These are phyloP conservation scores for Aspergillus sp. DNA, from an alignment of 2,329 filamentous ascomycete species.

Conservation along the genomic window DNA sequence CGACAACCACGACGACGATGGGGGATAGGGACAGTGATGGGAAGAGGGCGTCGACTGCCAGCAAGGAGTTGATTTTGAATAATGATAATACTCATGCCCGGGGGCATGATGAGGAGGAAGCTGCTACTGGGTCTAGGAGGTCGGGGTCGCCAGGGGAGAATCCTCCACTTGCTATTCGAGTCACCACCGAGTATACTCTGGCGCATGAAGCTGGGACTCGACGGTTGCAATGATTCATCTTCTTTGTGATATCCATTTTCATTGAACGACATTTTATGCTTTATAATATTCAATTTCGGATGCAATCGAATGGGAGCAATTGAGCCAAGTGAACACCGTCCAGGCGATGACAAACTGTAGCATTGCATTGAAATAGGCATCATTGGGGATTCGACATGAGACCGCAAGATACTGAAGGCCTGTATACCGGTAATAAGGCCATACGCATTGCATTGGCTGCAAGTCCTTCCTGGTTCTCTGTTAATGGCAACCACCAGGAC, in stretches of 20 bases:
- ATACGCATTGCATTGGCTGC: no score
- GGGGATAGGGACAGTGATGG: background rate
- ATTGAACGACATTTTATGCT: background rate
- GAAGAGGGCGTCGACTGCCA: conserved; percentile 4
- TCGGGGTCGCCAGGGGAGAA: background rate
- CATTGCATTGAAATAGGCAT: no score
- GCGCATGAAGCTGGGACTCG: conserved; percentile 4
- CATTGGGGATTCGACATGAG: no score
- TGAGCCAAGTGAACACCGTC: no score
- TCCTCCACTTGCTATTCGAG: conserved; percentile 7
- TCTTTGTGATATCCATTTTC: background rate
- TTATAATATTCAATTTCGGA: no score
- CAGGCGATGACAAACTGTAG: no score
- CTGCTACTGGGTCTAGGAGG: background rate
- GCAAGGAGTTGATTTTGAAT: conserved; percentile 9
- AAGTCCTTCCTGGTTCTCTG: no score
- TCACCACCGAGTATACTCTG: conserved; percentile 11
- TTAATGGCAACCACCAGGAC: no score
- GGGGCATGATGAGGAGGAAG: background rate
- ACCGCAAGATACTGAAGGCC: no score
- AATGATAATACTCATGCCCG: background rate
- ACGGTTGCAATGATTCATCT: background rate
- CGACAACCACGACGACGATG: background rate
- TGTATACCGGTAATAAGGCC: no score
- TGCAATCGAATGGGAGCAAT: no score